A percentile compares a stretch with the other conserved stretches of the same genome.
phyloP scores from a whole-genome alignment of 1,284 basidiomycete species.

The Trametes pubescens region DNA sequence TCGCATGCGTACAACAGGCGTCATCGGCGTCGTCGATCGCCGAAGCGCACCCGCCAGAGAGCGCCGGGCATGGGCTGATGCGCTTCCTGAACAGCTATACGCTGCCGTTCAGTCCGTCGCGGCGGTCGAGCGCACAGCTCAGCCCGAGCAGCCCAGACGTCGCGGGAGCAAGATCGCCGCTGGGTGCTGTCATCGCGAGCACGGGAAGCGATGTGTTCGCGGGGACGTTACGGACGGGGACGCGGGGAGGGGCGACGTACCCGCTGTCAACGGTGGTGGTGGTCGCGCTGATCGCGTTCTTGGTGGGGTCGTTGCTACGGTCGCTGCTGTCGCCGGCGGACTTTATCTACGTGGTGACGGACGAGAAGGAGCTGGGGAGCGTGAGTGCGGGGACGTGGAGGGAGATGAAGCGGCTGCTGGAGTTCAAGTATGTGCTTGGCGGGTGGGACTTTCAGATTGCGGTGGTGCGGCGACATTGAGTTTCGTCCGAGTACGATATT shows the following conservation, averaged over 20 bases:
- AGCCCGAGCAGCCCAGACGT: slow-evolving; percentile 20
- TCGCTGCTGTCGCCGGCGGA: slow-evolving; percentile 91
- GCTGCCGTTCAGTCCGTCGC: slow-evolving; percentile 48
- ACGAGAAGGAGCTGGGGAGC: slow-evolving; percentile 59
- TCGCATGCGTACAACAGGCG: slow-evolving; percentile 16
- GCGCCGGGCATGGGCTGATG: slow-evolving; percentile 46
- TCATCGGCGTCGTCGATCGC: slow-evolving; percentile 28
- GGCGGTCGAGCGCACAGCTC: slow-evolving; percentile 35
- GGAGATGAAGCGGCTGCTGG: slow-evolving; percentile 81
- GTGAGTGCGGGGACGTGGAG: slow-evolving; percentile 69
- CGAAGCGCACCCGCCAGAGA: slow-evolving; percentile 36
- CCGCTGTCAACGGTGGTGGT: slow-evolving; percentile 75
- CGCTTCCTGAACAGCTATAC: slow-evolving; percentile 55
- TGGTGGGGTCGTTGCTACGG: slow-evolving; percentile 90
- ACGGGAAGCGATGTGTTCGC: slow-evolving; percentile 18
- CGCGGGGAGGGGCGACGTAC: slow-evolving; percentile 40
- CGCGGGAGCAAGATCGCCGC: slow-evolving; percentile 15
- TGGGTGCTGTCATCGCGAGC: slow-evolving; percentile 17
- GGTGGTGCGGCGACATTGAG: slow-evolving; percentile 69
- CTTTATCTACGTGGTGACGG: slow-evolving; percentile 83
- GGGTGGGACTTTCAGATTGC: slow-evolving; percentile 87
- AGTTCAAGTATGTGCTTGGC: slow-evolving; percentile 79
- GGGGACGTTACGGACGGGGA: slow-evolving; percentile 18
- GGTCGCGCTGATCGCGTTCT: slow-evolving; percentile 86
- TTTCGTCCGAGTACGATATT: background rate